These are phyloP conservation scores for Litchi chinensis DNA, from an alignment of 345 rosid genomes.

Conservation along the genomic window DNA sequence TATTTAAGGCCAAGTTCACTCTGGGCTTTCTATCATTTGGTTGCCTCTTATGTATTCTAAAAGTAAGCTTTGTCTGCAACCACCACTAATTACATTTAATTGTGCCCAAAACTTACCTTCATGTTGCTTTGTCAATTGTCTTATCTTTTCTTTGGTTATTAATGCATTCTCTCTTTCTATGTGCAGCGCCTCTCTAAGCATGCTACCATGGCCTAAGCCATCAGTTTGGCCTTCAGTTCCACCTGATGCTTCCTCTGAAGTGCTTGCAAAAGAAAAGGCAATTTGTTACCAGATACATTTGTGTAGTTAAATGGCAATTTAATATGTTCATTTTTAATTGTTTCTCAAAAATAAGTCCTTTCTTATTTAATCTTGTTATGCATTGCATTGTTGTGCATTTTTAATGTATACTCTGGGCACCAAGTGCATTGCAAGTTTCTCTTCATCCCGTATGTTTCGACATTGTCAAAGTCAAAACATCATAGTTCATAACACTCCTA, in stretches of 20 bases:
- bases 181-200: conserved; percentile 93
- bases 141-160: conserved; percentile 15
- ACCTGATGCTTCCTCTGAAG: conserved; percentile 72
- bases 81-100: neutral
- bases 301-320: neutral
- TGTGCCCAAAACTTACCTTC: conserved; percentile 10
- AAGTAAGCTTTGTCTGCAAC: neutral
- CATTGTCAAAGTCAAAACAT: neutral
- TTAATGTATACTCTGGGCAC: neutral
- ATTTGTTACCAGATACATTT: conserved; percentile 28
- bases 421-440: neutral
- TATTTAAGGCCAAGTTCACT: conserved; percentile 5
- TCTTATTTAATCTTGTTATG: neutral
- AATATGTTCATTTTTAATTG: neutral
- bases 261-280: conserved; percentile 96
- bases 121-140: conserved; percentile 15
- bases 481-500: neutral
- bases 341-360: neutral
- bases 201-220: conserved; percentile 99
- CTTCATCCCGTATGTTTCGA: neutral
- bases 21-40: conserved; percentile 11
- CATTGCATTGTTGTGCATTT: neutral
- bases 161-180: conserved; percentile 28
- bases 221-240: conserved; percentile 95
- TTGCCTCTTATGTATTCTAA: neutral